Evolutionary conservation across 2,329 filamentous ascomycete genomes (phyloP), one percentile per base, ranked within the genome.

Genomic region (Cordyceps fumosorosea): DNA sequence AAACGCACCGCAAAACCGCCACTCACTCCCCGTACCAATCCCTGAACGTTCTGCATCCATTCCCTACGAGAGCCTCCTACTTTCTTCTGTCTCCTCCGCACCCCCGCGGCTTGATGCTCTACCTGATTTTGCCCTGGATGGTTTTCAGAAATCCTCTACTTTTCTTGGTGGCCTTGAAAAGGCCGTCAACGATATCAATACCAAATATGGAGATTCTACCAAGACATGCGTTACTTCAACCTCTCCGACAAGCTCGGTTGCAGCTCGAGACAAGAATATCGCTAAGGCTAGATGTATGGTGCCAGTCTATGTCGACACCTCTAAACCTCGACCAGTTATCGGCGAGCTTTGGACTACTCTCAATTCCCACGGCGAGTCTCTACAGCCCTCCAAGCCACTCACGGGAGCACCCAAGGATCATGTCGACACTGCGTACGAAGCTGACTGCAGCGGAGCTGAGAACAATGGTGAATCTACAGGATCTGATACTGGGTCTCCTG

Each of bases 61-160:
- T 29, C 26, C 42, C 32, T 40, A 61, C 18, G 51, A 32, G 11
- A 50, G 42, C 6, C 16, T 32, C 16, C 14, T 16, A 7, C 10
- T 32, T n/a, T 55, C 32, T 16, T 24, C 52, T 34, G 32, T 44
- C 48, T 44, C 29, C 6, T 37, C 18, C 11, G 50, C 26, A 45
- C 67, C 72, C 11, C 72, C 72, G 20, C 68, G 67, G 10, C 66
- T 75, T 26, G 69, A 69, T n/a, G 62, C 72, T 56, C 64, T 72
- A 18, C 64, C 64, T 32, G 70, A 71, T 24, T 44, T 73, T 7
- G 67, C 69, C 2, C 42, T 50, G 6, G 68, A 67, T 51, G 66
- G 56, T 12, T 53, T 71, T 18, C 64, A 68, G 34, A 66, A 67
- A 56, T 71, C 70, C 2, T 71, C 69, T 10, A 71, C 70, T 6